Base-by-base conservation (phyloP, 1,284 basidiomycete species). In the Cryptococcus depauperatus region DNA sequence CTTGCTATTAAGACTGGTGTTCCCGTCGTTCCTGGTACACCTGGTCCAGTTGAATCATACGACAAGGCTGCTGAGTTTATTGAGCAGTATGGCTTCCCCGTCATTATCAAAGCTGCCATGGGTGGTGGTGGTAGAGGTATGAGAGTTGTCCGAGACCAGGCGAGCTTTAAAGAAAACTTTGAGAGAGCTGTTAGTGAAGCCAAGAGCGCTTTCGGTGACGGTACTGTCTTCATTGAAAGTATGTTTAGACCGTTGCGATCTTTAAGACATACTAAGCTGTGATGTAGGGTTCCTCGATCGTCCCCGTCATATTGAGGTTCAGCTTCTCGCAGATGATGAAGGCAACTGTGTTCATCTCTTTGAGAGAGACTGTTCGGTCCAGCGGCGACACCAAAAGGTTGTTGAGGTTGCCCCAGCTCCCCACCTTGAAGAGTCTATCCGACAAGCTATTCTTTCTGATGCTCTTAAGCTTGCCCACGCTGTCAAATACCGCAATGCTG, bases 21-120 rank as follows among this genome's bases (percentile, higher is more conserved):
- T 25, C 92, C 95, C 30, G 89, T 97, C 57, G 95, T 98, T 21
- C 95, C 95, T 39, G 95, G 95, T 65, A 98, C 95, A 5, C 89
- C 91, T 23, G 95, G 92, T 32, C 81, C 95, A 2, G 93, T 99
- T 52, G 84, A 70, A 8, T 75, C 77, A 4, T 97, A 88, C 75
- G 71, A 80, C 46, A 84, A 90, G 14, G 95, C 86, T 46, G 82
- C 83, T 54, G 73, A 80, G 0, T 98, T 98, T 73, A 88, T 95
- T 68, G 79, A 93, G 60, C 84, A 97, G 71, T 82, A 92, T 66
- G 93, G 93, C 32, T 96, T 96, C 77, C 93, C 93, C 54, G 87
- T 92, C 40, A 92, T 93, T 68, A 92, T 95, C 79, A 95, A 96
- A 74, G 92, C 92, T 39, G 92, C 92, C 21, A 95, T 96, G 89